Base-by-base conservation (phyloP, 805 yeast species). In the Pichia sporocuriosa region DNA sequence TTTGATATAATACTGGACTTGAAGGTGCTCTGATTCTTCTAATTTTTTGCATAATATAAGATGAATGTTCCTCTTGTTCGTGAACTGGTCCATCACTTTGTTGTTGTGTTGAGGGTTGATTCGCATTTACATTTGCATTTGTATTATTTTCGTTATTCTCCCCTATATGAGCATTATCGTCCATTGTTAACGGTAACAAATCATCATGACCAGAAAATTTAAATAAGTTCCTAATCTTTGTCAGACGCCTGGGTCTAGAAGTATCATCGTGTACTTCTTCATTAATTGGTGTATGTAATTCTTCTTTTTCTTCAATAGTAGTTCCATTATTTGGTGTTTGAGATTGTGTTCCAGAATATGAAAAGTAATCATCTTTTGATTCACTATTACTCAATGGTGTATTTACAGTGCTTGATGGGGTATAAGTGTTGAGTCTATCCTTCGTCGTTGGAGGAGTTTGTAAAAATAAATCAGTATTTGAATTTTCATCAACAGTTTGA, bases 21-120 rank as follows among this genome's bases (percentile, higher is more conserved):
- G 63, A 55, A 8, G 63, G 59, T 1, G 63, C 51, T 38, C 61
- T 53, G 49, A 64, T 59, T 37, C 70, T 52, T 38, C 64, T 57
- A 30, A 62, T 45, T 36, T 61, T 57, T 45, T 55, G 55, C 48
- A 63, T 63, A 13, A 61, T 35, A 2, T 60, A 54, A 27, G 55
- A 38, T 5, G 53, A 36, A 27, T 35, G 35, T 12, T 47, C 54
- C 5, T 50, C 50, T 8, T 45, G 28, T 4, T 37, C 34, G 6
- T 25, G 23, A n/a, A n/a, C n/a, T n/a, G n/a, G n/a, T n/a, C n/a
- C n/a, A n/a, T n/a, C n/a, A n/a, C 8, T 21, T 23, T 38, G 35
- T 13, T 16, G 28, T 26, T 23, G 34, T 23, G 40, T 12, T 3
- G 12, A 16, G 17, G 29, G 16, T 21, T 23, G 28, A 10, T 23